Conservation (phyloP, 2,329 filamentous ascomycete genomes). For the Elsinoe arachidis region DNA sequence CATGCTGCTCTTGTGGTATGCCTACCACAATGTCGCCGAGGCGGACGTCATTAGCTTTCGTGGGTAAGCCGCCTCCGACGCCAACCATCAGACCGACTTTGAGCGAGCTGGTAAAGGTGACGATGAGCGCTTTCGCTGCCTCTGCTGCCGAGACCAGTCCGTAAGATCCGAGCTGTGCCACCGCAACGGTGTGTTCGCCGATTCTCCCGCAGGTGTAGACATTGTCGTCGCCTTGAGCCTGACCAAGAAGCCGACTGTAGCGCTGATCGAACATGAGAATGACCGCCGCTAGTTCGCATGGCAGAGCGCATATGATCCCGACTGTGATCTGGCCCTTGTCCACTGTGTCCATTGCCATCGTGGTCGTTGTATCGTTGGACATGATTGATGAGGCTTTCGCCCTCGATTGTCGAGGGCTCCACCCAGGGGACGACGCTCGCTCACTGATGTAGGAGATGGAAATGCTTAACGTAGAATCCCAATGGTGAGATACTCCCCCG, state of each 20-base stretch:
- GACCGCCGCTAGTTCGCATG: conserved; percentile 17
- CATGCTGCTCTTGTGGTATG: conserved; percentile 15
- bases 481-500: too few species aligned
- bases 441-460: too few species aligned
- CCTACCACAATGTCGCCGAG: conserved; percentile 23
- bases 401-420: too few species aligned
- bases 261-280: conserved; percentile 17
- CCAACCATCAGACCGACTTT: conserved; percentile 21
- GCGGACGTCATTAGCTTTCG: conserved; percentile 17
- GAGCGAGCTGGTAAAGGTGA: conserved; percentile 13
- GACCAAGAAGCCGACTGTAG: conserved; percentile 7
- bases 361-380: not conserved
- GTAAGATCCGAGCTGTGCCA: conserved; percentile 16
- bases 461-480: too few species aligned
- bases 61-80: conserved; percentile 20
- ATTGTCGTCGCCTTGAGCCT: conserved; percentile 13
- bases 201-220: conserved; percentile 16
- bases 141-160: conserved; percentile 16
- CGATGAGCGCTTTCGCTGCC: conserved; percentile 15
- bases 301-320: conserved; percentile 15
- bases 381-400: too few species aligned
- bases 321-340: not conserved
- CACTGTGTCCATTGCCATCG: not conserved
- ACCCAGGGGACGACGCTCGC: too few species aligned
- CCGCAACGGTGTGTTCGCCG: conserved; percentile 17